Conservation (phyloP, 2,329 filamentous ascomycete species). For the Akanthomyces muscarius region DNA sequence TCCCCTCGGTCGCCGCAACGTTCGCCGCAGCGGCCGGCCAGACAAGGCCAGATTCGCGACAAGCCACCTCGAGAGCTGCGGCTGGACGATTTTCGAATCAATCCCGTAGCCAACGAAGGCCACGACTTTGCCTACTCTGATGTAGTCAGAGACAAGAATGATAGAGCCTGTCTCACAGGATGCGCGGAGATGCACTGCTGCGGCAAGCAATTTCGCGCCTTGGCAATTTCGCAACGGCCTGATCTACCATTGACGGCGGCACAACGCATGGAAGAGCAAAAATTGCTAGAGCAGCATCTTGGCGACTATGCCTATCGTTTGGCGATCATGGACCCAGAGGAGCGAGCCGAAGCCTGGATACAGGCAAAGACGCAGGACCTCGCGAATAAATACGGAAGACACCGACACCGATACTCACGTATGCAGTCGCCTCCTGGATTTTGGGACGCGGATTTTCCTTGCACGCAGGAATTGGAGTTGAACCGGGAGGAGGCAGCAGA, state of each 20-base stretch:
- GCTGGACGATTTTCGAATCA: constrained; percentile 76
- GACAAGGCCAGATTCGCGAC: constrained; percentile 45
- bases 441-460: constrained; percentile 87
- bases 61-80: constrained; percentile 55
- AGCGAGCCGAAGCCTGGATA: constrained; percentile 64
- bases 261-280: constrained; percentile 41
- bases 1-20: constrained; percentile 17
- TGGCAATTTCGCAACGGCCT: constrained; percentile 53
- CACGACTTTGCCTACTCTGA: constrained; percentile 69
- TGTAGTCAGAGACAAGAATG: constrained; percentile 65
- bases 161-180: constrained; percentile 66
- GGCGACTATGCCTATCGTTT: constrained; percentile 58
- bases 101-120: constrained; percentile 67
- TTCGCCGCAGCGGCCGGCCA: constrained; percentile 18
- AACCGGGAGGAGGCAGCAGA: constrained; percentile 63
- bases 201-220: constrained; percentile 63
- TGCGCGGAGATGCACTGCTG: constrained; percentile 76
- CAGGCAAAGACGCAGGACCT: constrained; percentile 70
- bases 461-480: constrained; percentile 71
- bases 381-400: constrained; percentile 71
- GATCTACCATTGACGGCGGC: constrained; percentile 33
- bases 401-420: constrained; percentile 70
- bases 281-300: constrained; percentile 53
- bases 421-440: constrained; percentile 76
- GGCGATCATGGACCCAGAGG: constrained; percentile 52